Conservation (phyloP, 2,329 filamentous ascomycete genomes). For the Colletotrichum lini region DNA sequence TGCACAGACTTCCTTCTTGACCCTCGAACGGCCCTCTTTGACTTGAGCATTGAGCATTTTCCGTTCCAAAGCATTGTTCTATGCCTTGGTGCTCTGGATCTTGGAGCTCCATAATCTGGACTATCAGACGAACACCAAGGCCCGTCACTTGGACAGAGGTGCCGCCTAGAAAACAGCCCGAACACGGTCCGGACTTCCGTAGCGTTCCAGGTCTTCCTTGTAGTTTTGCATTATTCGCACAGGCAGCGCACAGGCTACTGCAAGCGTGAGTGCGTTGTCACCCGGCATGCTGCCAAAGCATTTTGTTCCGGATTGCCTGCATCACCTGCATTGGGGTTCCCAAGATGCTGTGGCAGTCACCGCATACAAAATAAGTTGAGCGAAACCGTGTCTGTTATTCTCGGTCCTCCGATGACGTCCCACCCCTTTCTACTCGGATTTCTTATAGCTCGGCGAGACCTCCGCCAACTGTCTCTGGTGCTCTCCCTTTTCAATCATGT, state of each 20-base stretch:
- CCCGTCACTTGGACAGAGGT: not conserved
- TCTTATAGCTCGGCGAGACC: conserved; percentile 27
- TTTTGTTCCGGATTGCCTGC: too few relatives aligned
- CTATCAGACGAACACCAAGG: not conserved
- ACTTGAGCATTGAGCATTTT: not conserved
- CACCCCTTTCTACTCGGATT: not conserved
- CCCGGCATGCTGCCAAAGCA: not conserved
- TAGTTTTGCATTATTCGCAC: not conserved
- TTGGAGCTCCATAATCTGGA: not conserved
- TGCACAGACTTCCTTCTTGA: not conserved
- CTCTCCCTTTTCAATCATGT: conserved; percentile 48
- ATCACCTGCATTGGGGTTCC: too few relatives aligned
- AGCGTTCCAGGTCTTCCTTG: not conserved
- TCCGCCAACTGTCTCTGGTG: conserved; percentile 44
- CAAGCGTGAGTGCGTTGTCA: not conserved
- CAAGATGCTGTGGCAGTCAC: too few relatives aligned
- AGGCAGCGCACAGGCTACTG: conserved; percentile 5
- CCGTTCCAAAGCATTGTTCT: not conserved
- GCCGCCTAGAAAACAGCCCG: too few relatives aligned
- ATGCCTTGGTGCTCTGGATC: not conserved
- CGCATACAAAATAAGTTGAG: not conserved
- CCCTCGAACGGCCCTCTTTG: not conserved
- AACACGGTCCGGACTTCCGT: not conserved
- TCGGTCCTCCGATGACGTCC: not conserved
- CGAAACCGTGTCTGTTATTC: not conserved